Conservation (phyloP, 2,329 filamentous ascomycete genomes). For the Colletotrichum sp. region DNA sequence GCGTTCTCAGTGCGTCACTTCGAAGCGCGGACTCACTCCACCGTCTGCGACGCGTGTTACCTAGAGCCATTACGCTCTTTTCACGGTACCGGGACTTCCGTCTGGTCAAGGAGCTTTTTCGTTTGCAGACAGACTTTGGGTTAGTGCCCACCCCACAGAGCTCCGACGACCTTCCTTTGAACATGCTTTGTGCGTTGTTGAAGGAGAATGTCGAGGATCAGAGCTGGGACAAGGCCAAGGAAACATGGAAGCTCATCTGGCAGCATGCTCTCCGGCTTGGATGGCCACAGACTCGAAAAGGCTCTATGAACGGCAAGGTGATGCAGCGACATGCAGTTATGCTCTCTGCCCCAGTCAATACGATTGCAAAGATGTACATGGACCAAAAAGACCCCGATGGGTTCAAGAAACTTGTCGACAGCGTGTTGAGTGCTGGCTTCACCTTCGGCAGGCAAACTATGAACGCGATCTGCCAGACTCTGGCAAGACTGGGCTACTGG, state of each 20-base stretch:
- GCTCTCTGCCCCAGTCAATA: slow-evolving; percentile 52
- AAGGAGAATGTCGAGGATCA: slow-evolving; percentile 62
- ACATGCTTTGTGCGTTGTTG: slow-evolving; percentile 72
- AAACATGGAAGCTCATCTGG: slow-evolving; percentile 70
- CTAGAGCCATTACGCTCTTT: slow-evolving; percentile 35
- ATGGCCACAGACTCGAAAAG: slow-evolving; percentile 33
- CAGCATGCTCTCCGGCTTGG: slow-evolving; percentile 52
- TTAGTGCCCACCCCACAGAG: slow-evolving; percentile 40
- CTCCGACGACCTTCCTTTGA: slow-evolving; percentile 48
- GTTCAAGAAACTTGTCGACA: slow-evolving; percentile 55
- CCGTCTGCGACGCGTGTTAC: background rate
- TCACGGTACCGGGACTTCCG: slow-evolving; percentile 48
- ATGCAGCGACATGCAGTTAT: slow-evolving; percentile 58
- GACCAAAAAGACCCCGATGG: slow-evolving; percentile 46
- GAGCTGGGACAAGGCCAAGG: slow-evolving; percentile 64
- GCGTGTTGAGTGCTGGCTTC: slow-evolving; percentile 73
- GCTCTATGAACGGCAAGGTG: slow-evolving; percentile 24
- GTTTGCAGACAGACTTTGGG: slow-evolving; percentile 48
- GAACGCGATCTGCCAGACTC: slow-evolving; percentile 76
- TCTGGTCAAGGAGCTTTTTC: slow-evolving; percentile 62
- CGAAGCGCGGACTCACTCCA: background rate
- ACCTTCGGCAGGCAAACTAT: slow-evolving; percentile 77
- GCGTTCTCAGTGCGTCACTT: background rate
- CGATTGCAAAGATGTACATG: slow-evolving; percentile 52
- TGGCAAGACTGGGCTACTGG: slow-evolving; percentile 65